phyloP scores from a whole-genome alignment of 768 basidiomycete genomes.

The Pleurotus djamor region DNA sequence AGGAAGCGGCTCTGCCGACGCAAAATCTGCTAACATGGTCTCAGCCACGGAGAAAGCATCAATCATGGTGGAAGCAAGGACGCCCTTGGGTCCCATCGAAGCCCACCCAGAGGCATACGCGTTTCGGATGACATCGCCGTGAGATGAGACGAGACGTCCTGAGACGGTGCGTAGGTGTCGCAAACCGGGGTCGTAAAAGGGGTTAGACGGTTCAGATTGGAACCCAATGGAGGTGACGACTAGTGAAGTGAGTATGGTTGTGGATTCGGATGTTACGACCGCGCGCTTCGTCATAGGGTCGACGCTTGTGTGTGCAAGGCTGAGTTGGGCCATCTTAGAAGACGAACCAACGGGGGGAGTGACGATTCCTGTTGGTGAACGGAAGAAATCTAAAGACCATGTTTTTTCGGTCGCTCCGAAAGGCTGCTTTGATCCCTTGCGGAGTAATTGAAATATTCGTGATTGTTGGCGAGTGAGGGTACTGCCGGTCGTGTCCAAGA shows the following conservation, averaged over 20 bases:
- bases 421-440: constrained; percentile 54
- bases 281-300: constrained; percentile 46
- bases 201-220: constrained; percentile 56
- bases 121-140: constrained; percentile 39
- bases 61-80: constrained; percentile 91
- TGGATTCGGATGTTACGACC: constrained; percentile 53
- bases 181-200: constrained; percentile 58
- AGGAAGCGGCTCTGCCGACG: constrained; percentile 8
- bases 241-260: constrained; percentile 62
- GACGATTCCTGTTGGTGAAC: constrained; percentile 56
- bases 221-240: constrained; percentile 91
- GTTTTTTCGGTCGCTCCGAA: constrained; percentile 55
- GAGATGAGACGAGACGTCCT: constrained; percentile 45
- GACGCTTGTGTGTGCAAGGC: constrained; percentile 59
- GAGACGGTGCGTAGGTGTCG: constrained; percentile 53
- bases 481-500: constrained; percentile 31
- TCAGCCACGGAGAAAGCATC: constrained; percentile 83
- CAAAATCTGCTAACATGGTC: constrained; percentile 60
- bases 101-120: constrained; percentile 97
- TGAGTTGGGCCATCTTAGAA: constrained; percentile 35
- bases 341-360: constrained; percentile 15
- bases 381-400: constrained; percentile 84
- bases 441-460: constrained; percentile 63
- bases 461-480: constrained; percentile 59
- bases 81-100: constrained; percentile 86